Conservation (phyloP, 2,329 filamentous ascomycete genomes). For the Alternaria triticina region DNA sequence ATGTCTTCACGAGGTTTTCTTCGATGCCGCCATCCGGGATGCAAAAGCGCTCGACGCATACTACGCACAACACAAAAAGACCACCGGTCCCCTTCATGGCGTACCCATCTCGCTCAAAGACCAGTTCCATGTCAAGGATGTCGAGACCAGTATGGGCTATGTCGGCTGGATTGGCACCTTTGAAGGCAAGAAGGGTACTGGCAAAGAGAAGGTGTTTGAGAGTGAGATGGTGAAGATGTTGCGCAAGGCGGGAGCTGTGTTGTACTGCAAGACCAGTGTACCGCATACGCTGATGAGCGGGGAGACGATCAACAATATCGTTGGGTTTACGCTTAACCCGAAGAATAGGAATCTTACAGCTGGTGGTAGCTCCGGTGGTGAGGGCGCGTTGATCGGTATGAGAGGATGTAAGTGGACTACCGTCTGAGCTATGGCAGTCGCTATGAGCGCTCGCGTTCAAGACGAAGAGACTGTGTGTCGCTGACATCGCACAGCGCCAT, state of each 20-base stretch:
- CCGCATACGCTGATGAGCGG: slow-evolving; percentile 65
- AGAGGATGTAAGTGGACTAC: slow-evolving; percentile 52
- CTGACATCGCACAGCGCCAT: slow-evolving; percentile 42
- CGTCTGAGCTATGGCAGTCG: no score
- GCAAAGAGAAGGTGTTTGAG: slow-evolving; percentile 61
- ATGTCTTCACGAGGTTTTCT: slow-evolving; percentile 58
- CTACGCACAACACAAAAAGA: slow-evolving; percentile 37
- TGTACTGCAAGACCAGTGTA: slow-evolving; percentile 65
- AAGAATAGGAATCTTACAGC: slow-evolving; percentile 60
- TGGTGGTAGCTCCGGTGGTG: slow-evolving; percentile 66
- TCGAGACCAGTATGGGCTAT: slow-evolving; percentile 64
- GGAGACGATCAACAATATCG: slow-evolving; percentile 68
- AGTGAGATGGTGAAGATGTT: slow-evolving; percentile 65
- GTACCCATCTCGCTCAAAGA: slow-evolving; percentile 58
- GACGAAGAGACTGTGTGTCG: not conserved
- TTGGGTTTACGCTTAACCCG: slow-evolving; percentile 64
- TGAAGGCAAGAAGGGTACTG: slow-evolving; percentile 61
- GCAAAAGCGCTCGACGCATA: slow-evolving; percentile 53
- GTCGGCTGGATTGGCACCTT: slow-evolving; percentile 70
- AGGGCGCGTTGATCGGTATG: slow-evolving; percentile 64
- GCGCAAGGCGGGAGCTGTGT: slow-evolving; percentile 59
- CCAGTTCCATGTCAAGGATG: slow-evolving; percentile 56
- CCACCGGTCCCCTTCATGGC: slow-evolving; percentile 55
- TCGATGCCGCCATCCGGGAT: slow-evolving; percentile 52
- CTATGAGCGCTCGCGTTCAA: fast-evolving